A percentile compares a stretch with the other conserved stretches of the same genome.
Evolutionary conservation across 2,329 filamentous ascomycete species (phyloP).

Genomic region (Raffaelea deltoideospora): DNA sequence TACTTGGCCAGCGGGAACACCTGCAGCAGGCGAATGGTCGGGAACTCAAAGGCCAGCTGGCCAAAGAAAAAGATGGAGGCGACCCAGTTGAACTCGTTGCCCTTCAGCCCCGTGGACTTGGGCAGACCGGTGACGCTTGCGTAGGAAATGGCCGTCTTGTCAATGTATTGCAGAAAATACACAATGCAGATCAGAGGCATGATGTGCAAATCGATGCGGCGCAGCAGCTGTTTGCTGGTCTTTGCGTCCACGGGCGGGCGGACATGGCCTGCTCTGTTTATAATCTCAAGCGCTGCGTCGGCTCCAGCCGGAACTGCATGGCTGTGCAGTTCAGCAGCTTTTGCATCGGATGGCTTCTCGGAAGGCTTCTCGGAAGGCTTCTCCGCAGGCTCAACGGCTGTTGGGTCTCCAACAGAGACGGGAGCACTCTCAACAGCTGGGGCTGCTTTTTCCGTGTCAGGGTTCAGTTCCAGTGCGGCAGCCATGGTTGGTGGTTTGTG

Average conservation of each 20-base stretch:
- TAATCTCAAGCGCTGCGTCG: constrained; percentile 1
- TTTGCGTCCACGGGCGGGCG: neutral
- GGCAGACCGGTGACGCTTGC: constrained; percentile 4
- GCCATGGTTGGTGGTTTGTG: too few relatives aligned
- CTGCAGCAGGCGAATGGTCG: constrained; percentile 4
- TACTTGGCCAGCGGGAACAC: constrained; percentile 4
- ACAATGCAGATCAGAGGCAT: constrained; percentile 7
- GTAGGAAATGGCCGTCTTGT: constrained; percentile 5
- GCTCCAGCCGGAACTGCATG: neutral
- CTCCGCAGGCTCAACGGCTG: too few relatives aligned
- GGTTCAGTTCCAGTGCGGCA: too few relatives aligned
- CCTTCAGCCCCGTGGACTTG: neutral
- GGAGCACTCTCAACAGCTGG: too few relatives aligned
- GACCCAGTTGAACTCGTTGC: constrained; percentile 5
- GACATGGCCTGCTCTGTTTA: neutral
- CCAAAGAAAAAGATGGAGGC: constrained; percentile 4
- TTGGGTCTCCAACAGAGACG: too few relatives aligned
- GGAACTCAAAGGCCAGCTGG: constrained; percentile 4
- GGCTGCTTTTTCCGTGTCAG: too few relatives aligned
- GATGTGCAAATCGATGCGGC: constrained; percentile 5
- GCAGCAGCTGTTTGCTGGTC: neutral
- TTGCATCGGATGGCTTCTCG: too few relatives aligned
- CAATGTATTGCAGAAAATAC: constrained; percentile 7
- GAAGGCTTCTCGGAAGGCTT: too few relatives aligned
- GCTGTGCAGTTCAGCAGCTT: too few relatives aligned